phyloP scores from a whole-genome alignment of 108 stramenopile genomes.

The Cyclotella sp. region DNA sequence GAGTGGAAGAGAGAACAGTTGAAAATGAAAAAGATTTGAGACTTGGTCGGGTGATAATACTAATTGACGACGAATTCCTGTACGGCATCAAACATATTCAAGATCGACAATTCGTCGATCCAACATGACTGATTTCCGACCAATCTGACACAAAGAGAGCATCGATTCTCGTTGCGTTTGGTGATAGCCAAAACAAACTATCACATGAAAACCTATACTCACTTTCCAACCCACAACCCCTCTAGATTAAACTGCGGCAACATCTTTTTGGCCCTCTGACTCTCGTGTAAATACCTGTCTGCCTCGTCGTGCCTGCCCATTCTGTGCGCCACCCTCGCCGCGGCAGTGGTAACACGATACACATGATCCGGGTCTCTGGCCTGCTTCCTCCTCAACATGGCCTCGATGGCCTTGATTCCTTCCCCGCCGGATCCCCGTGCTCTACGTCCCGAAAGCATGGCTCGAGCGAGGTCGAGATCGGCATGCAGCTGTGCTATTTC shows the following conservation, averaged over 20 bases:
- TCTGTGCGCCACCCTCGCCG: conserved; percentile 49
- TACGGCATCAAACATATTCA: too few species aligned
- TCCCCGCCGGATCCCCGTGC: neutral
- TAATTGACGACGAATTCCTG: too few species aligned
- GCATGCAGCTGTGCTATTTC: conserved; percentile 35
- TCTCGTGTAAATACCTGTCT: conserved; percentile 48
- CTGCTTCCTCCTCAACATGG: conserved; percentile 28
- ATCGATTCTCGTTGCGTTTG: too few species aligned
- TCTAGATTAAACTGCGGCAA: conserved; percentile 81
- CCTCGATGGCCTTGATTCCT: conserved; percentile 14
- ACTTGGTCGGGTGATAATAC: too few species aligned
- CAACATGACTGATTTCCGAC: too few species aligned
- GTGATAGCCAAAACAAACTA: too few species aligned
- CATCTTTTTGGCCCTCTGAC: conserved; percentile 53
- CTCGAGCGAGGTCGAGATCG: conserved; percentile 17
- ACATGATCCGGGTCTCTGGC: conserved; percentile 49
- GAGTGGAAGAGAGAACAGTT: conserved; percentile 7
- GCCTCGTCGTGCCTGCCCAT: conserved; percentile 50
- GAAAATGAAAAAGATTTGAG: too few species aligned
- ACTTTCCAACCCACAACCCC: conserved; percentile 89
- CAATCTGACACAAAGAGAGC: too few species aligned
- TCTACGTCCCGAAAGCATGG: neutral
- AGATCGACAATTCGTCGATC: too few species aligned
- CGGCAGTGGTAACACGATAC: conserved; percentile 27
- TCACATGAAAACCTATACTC: conserved; percentile 49